Evolutionary conservation across 192 early-diverging fungal species (phyloP).

Genomic region (Diversispora epigaea): DNA sequence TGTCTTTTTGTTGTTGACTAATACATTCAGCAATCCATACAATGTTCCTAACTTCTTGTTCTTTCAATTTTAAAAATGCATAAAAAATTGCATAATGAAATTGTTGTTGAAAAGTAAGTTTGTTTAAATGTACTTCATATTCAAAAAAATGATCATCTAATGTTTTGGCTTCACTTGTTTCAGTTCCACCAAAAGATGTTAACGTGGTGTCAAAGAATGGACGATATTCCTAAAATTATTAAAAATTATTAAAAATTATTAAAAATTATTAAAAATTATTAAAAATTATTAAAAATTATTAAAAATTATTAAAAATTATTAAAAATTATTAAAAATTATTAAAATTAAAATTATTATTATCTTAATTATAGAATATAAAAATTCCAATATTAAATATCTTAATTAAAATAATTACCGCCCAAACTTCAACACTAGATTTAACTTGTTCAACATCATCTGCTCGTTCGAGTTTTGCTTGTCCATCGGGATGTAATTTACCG

Average conservation of each 20-base stretch:
- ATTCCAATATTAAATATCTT: not conserved
- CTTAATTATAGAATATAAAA: not conserved
- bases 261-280: not conserved
- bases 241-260: not conserved
- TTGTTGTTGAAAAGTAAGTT: slow-evolving; percentile 90
- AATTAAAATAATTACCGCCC: slow-evolving; percentile 71
- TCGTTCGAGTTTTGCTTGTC: slow-evolving; percentile 73
- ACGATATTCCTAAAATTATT: slow-evolving; percentile 72
- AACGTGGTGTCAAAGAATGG: slow-evolving; percentile 70
- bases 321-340: not conserved
- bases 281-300: not conserved
- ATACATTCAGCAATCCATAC: slow-evolving; percentile 99
- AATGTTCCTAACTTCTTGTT: slow-evolving; percentile 98
- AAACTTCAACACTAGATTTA: slow-evolving; percentile 76
- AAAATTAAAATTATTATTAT: not conserved
- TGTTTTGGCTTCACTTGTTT: slow-evolving; percentile 58
- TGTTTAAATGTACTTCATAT: slow-evolving; percentile 92
- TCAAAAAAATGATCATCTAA: slow-evolving; percentile 96
- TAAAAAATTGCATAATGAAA: slow-evolving; percentile 98
- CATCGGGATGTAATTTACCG: slow-evolving; percentile 93
- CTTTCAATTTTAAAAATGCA: slow-evolving; percentile 92
- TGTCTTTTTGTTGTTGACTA: slow-evolving; percentile 94
- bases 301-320: not conserved
- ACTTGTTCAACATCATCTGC: slow-evolving; percentile 97
- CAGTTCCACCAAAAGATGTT: slow-evolving; percentile 22